Evolutionary conservation across 2,329 filamentous ascomycete species (phyloP), one percentile per base, ranked within the genome.

Genomic region (Pseudogymnoascus sp.): DNA sequence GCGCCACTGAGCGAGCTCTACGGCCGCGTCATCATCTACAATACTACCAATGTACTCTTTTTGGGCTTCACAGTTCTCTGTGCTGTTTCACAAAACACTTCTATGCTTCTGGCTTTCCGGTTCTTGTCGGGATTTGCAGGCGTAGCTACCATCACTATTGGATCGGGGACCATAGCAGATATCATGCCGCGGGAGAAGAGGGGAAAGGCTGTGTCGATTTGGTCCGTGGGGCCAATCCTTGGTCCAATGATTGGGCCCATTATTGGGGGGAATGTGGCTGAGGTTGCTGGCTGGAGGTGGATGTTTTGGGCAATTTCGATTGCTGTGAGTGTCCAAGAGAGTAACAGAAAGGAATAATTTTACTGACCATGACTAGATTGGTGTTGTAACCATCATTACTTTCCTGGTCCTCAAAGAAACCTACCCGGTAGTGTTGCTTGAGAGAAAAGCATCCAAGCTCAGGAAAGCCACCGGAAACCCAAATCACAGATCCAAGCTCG

Each of bases 91-190:
- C 80, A 81, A 1, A 77, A 76, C 58, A 72, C 79, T 7, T 72
- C 72, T 0, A 75, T 75, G 4, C 70, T 79, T 8, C 72, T 79
- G 37, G 73, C 72, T 1, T 78, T 81, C 58, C 74, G 80, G 0
- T 79, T 82, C 63, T 67, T 82, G 1, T 74, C 77, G 0, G 80
- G 79, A 0, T 71, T 78, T 33, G 74, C 85, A 54, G 87, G 86
- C 35, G 81, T 81, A 2, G 80, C 79, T 35, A 81, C 84, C 0
- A 71, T 89, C 8, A 86, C 85, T 0, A 85, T 86, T 63, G 64
- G 61, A 5, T 84, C 83, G 31, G 85, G 85, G 21, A 83, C 83
- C 3, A 84, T 90, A 35, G 81, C 84, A 29, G 87, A 90, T 70
- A 77, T 89, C 72, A 78, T 88, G 31, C 68, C 71, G 0, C 78